Conservation (phyloP, 306 rosid genomes). For the Acacia crassicarpa region DNA sequence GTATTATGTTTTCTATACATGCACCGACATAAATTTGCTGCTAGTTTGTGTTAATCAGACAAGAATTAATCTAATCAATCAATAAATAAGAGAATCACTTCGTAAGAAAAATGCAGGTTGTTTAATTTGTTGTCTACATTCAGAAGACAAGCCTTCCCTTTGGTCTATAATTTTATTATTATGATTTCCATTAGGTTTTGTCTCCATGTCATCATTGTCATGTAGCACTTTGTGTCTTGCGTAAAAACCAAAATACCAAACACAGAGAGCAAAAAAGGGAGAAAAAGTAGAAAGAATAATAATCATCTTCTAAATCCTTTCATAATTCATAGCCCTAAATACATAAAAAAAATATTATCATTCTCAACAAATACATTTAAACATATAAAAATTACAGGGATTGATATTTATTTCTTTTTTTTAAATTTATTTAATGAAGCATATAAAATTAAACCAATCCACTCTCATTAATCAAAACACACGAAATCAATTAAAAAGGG, state of each 20-base stretch:
- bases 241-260: background rate
- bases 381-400: background rate
- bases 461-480: too few species aligned
- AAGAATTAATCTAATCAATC: background rate
- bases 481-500: too few species aligned
- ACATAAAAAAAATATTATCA: background rate
- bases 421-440: background rate
- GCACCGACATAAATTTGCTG: background rate
- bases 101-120: background rate
- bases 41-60: background rate
- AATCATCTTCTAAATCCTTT: background rate
- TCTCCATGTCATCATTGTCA: slow-evolving; percentile 40
- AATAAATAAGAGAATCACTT: background rate
- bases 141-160: slow-evolving; percentile 33
- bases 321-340: background rate
- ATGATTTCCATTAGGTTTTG: slow-evolving; percentile 48
- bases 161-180: slow-evolving; percentile 37
- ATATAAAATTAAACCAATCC: background rate
- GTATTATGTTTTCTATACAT: background rate
- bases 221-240: slow-evolving; percentile 26
- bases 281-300: background rate
- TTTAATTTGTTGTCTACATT: slow-evolving; percentile 34
- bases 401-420: background rate
- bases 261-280: background rate
- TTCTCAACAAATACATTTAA: too few species aligned